Evolutionary conservation across 768 basidiomycete genomes (phyloP), one percentile per base, ranked within the genome.

Genomic region (Naganishia antarctica): DNA sequence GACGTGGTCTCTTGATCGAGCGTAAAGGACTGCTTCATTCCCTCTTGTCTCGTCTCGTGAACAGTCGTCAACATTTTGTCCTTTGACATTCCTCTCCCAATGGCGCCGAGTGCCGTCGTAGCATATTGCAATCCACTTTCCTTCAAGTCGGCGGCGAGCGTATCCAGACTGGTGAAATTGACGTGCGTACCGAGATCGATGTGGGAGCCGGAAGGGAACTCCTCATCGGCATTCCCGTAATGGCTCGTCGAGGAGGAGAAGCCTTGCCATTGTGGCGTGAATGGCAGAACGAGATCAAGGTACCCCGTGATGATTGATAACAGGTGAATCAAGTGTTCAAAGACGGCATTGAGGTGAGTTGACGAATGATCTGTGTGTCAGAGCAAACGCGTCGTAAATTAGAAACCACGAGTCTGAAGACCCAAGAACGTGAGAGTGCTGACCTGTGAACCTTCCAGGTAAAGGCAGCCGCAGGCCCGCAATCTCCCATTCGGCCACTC

Each of bases 221-320:
- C 12, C 5, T 41, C 12, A 12, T 32, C n/a, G n/a, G 28, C 44
- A 3, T 60, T 31, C 31, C n/a, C n/a, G 26, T 31, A 6, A 9
- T 5, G 43, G n/a, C 9, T 31, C 18, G 32, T 31, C 9, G 43
- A 47, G 40, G n/a, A 18, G 23, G 62, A 25, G 23, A 25, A 31
- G 4, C 41, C 62, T 16, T 34, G 44, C 64, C 64, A 65, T n/a
- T 23, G 34, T 4, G 73, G 70, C 3, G 48, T 32, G 63, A 73
- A 76, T 6, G 75, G 75, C 0, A 76, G 65, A 0, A 65, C 63
- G 28, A 75, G 67, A 12, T 70, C 70, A 25, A 76, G 70, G 59
- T 76, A 76, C 3, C 41, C 37, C 6, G 74, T 73, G 65, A 76
- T 41, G 15, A 74, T 69, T n/a, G 59, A 60, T 25, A 74, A 61